Percentiles rank a stretch among this genome's conserved stretches.
Evolutionary conservation across 768 basidiomycete species (phyloP).

Genomic region (Calocera viscosa): DNA sequence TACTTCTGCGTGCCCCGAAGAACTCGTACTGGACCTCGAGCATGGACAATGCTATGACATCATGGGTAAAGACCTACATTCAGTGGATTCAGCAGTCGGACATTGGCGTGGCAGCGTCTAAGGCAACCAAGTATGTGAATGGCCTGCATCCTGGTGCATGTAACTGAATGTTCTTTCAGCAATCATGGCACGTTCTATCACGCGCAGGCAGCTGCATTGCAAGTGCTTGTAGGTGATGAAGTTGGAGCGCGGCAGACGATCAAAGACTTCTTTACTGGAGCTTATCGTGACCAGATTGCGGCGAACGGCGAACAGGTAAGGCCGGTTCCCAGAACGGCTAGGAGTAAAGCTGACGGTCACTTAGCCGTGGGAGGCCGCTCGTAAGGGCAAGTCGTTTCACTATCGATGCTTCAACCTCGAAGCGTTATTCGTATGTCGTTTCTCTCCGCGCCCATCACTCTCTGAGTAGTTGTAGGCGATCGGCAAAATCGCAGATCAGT

Average conservation of each 20-base stretch:
- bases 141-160: background rate
- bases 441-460: background rate
- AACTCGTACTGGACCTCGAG: constrained; percentile 44
- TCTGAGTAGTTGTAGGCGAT: constrained; percentile 28
- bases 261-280: constrained; percentile 38
- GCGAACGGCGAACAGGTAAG: constrained; percentile 38
- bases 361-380: constrained; percentile 47
- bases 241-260: constrained; percentile 38
- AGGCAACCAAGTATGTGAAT: constrained; percentile 38
- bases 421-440: constrained; percentile 41
- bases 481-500: constrained; percentile 42
- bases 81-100: constrained; percentile 41
- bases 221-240: constrained; percentile 41
- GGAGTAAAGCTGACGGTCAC: background rate
- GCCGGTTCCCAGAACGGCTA: background rate
- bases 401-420: constrained; percentile 57
- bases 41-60: constrained; percentile 35
- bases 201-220: constrained; percentile 46
- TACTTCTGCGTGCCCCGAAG: constrained; percentile 34
- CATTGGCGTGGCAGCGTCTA: constrained; percentile 33
- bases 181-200: constrained; percentile 57
- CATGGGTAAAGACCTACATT: constrained; percentile 36
- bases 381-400: constrained; percentile 48
- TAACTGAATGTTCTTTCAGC: constrained; percentile 25
- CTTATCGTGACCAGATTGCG: constrained; percentile 42